Evolutionary conservation across 352 stramenopile genomes (phyloP).

Genomic region (Lagenidium giganteum): DNA sequence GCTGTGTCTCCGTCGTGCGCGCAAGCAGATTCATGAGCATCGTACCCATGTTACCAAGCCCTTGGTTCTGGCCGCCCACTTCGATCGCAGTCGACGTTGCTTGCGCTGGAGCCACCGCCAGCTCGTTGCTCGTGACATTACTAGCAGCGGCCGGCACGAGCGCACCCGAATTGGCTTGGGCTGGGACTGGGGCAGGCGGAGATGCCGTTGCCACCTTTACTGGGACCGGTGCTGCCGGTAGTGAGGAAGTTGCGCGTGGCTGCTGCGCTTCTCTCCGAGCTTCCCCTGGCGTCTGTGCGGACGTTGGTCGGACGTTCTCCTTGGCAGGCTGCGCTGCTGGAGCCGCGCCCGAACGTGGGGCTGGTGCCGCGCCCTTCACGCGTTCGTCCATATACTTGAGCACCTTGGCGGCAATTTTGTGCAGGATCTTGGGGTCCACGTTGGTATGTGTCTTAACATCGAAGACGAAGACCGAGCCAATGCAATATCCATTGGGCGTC

Average conservation of each 20-base stretch:
- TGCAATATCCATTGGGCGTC: slow-evolving; percentile 69
- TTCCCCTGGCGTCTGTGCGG: too few species aligned
- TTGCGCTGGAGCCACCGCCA: slow-evolving; percentile 31
- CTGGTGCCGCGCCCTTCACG: slow-evolving; percentile 33
- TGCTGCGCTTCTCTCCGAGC: too few species aligned
- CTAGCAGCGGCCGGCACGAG: slow-evolving; percentile 2
- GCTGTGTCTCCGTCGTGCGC: slow-evolving; percentile 79
- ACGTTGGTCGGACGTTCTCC: slow-evolving; percentile 10
- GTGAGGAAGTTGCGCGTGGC: slow-evolving; percentile 9
- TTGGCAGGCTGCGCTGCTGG: slow-evolving; percentile 10
- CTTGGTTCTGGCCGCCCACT: slow-evolving; percentile 45
- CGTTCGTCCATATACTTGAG: slow-evolving; percentile 87
- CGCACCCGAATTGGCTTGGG: slow-evolving; percentile 22
- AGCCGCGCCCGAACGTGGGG: neutral
- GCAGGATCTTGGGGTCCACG: slow-evolving; percentile 77
- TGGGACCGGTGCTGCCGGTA: slow-evolving; percentile 16
- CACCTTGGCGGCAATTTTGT: slow-evolving; percentile 85
- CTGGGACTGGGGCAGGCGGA: slow-evolving; percentile 14
- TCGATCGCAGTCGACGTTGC: slow-evolving; percentile 61
- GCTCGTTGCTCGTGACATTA: slow-evolving; percentile 27
- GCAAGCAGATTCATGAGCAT: slow-evolving; percentile 87
- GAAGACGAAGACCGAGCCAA: slow-evolving; percentile 84
- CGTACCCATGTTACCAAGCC: slow-evolving; percentile 79
- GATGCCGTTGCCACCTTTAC: slow-evolving; percentile 34
- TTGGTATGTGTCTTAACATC: slow-evolving; percentile 76